Percentiles rank a stretch among this genome's conserved stretches.
These are phyloP conservation scores for Diaporthe destruens DNA, from an alignment of 2,329 filamentous ascomycete species.

Conservation along the genomic window DNA sequence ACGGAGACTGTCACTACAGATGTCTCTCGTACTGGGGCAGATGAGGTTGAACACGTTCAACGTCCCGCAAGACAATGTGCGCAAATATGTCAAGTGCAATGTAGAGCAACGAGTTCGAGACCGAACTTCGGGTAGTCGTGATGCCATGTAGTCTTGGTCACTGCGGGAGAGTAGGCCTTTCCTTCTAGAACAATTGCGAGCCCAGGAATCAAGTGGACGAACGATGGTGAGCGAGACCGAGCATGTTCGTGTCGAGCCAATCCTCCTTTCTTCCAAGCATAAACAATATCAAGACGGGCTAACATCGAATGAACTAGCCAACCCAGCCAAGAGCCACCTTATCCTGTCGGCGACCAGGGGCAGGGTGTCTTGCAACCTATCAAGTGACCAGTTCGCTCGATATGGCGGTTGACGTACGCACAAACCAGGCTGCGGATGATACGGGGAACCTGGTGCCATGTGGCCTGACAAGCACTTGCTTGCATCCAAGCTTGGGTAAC, in stretches of 20 bases:
- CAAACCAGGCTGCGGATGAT: background rate
- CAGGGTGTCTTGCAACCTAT: background rate
- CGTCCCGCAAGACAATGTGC: constrained; percentile 10
- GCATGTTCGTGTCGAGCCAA: background rate
- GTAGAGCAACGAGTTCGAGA: background rate
- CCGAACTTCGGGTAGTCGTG: background rate
- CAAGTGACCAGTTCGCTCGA: background rate
- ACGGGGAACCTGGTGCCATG: constrained; percentile 21
- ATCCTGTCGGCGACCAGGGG: background rate
- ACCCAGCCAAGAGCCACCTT: background rate
- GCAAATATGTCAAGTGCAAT: background rate
- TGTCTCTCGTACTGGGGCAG: background rate
- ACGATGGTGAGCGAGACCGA: background rate
- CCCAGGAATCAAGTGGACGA: background rate
- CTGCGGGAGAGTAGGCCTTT: background rate
- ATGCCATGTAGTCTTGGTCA: background rate
- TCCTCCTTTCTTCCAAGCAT: background rate
- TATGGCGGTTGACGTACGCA: background rate
- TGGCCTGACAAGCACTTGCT: constrained; percentile 36
- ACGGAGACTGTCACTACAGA: background rate
- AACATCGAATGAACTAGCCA: background rate
- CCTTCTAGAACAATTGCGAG: background rate
- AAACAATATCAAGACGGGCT: background rate
- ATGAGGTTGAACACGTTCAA: constrained; percentile 10
- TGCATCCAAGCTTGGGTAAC: constrained; percentile 18